These are phyloP conservation scores for Jatropha curcas DNA, from an alignment of 345 rosid genomes.

Conservation along the genomic window DNA sequence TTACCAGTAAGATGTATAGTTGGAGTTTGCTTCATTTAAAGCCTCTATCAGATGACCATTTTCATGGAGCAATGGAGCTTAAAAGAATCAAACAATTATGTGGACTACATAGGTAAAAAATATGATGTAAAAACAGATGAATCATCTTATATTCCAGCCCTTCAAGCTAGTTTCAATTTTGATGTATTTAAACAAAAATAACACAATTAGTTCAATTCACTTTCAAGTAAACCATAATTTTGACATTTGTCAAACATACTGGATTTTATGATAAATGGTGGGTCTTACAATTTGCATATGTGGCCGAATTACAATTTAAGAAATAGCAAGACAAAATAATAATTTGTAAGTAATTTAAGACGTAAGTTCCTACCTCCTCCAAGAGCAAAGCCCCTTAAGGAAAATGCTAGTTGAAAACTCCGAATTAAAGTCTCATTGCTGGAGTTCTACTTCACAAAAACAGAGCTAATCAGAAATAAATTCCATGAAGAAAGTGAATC, in stretches of 20 bases:
- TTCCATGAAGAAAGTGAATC: background rate
- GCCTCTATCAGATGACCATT: background rate
- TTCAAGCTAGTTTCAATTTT: background rate
- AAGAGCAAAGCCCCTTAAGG: conserved; percentile 51
- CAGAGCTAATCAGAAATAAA: conserved; percentile 1
- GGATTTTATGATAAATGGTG: background rate
- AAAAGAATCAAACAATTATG: background rate
- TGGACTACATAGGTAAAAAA: background rate
- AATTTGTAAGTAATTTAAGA: background rate
- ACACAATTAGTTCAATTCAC: background rate
- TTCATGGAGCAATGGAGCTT: background rate
- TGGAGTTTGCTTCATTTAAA: background rate
- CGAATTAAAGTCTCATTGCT: conserved; percentile 54
- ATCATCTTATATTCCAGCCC: background rate
- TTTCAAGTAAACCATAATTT: background rate
- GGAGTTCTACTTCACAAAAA: conserved; percentile 44
- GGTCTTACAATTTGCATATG: background rate
- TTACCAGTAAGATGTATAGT: background rate
- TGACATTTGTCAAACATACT: background rate
- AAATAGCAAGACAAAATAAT: background rate
- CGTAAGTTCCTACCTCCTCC: conserved; percentile 39
- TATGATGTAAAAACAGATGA: background rate
- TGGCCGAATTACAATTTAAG: background rate
- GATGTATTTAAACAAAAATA: background rate
- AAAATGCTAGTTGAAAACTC: conserved; percentile 72